Percentiles rank a stretch among this genome's conserved stretches.
Evolutionary conservation across 306 rosid genomes (phyloP).

Genomic region (Malus orientalis): DNA sequence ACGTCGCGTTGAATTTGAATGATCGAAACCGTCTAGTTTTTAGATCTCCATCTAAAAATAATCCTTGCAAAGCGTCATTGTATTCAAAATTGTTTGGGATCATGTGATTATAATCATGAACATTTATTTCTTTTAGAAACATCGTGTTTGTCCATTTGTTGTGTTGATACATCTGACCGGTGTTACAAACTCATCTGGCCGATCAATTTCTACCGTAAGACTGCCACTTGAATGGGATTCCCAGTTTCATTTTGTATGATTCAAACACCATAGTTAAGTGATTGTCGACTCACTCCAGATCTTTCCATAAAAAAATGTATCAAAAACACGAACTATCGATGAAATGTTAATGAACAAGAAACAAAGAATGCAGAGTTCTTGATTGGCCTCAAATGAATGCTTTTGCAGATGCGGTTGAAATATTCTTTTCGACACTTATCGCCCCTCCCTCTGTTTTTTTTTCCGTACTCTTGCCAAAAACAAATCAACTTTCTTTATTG

Average conservation of each 20-base stretch:
- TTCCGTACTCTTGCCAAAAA: background rate
- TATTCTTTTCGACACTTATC: background rate
- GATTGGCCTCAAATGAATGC: background rate
- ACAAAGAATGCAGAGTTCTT: background rate
- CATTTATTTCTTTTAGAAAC: no score
- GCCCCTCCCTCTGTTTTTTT: background rate
- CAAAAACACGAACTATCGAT: background rate
- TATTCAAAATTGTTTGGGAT: no score
- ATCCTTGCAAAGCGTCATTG: no score
- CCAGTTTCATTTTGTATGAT: background rate
- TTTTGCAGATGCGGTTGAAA: conserved; percentile 1
- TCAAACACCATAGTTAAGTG: background rate
- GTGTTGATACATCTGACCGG: no score
- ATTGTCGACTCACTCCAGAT: background rate
- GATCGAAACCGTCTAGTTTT: no score
- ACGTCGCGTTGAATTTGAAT: no score
- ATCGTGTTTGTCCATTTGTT: no score
- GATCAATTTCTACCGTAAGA: no score
- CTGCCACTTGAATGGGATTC: no score
- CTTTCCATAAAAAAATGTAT: background rate
- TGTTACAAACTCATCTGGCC: no score
- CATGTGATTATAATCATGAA: no score
- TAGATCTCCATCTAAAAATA: no score
- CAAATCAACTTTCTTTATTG: conserved; percentile 4
- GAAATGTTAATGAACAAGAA: background rate